Percentiles rank a stretch among this genome's conserved stretches.
Conservation (phyloP, 306 rosid genomes). For the Vigna reflexopilosa region DNA sequence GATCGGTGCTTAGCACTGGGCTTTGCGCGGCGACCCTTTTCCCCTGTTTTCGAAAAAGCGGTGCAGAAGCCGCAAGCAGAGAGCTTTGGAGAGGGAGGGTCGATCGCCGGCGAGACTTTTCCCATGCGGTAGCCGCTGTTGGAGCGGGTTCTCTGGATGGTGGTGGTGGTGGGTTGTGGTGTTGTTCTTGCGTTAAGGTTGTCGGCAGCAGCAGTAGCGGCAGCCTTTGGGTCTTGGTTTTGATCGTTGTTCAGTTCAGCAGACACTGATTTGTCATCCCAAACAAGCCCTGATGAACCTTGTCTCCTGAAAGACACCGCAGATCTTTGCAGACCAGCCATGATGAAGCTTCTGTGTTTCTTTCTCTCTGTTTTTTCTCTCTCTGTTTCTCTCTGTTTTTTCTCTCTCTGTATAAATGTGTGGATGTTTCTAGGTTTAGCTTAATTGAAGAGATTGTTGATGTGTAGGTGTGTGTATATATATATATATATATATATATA, state of each 20-base stretch:
- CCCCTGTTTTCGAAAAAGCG: constrained; percentile 57
- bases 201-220: not conserved
- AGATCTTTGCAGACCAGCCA: constrained; percentile 92
- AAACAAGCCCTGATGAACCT: constrained; percentile 87
- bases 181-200: constrained; percentile 30
- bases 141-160: constrained; percentile 66
- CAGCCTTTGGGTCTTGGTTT: not conserved
- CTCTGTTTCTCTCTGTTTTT: not conserved
- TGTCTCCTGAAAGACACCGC: constrained; percentile 78
- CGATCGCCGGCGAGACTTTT: constrained; percentile 66
- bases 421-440: constrained; percentile 25
- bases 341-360: not conserved
- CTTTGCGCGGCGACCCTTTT: constrained; percentile 52
- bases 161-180: constrained; percentile 45
- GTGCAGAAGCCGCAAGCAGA: constrained; percentile 78
- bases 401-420: not conserved
- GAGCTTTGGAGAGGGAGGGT: constrained; percentile 87
- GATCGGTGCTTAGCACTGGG: constrained; percentile 52
- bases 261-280: constrained; percentile 72
- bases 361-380: not conserved
- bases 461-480: too few relatives aligned
- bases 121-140: constrained; percentile 71
- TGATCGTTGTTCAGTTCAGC: constrained; percentile 49
- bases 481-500: too few relatives aligned
- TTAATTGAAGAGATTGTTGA: not conserved